These are phyloP conservation scores for Nyssa sinensis DNA, from an alignment of 148 eudicot genomes.

Conservation along the genomic window DNA sequence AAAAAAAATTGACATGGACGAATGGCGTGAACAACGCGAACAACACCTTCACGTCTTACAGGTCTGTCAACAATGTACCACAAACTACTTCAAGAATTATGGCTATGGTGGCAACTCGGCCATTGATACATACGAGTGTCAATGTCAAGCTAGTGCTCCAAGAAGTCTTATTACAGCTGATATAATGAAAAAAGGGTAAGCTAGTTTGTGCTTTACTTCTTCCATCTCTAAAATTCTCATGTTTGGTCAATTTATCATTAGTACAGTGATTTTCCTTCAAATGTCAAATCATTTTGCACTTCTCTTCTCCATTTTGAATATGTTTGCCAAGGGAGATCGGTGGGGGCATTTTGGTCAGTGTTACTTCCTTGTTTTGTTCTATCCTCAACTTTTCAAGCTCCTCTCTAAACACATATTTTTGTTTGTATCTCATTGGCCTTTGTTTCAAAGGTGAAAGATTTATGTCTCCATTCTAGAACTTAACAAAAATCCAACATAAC, in stretches of 20 bases:
- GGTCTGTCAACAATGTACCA: no score
- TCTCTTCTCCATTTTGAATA: constrained; percentile 73
- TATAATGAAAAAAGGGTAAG: no score
- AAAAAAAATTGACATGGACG: no score
- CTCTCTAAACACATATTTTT: constrained; percentile 36
- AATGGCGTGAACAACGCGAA: no score
- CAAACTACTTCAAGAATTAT: no score
- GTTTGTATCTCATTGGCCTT: constrained; percentile 50
- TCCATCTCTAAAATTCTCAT: constrained; percentile 19
- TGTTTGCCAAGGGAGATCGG: constrained; percentile 55
- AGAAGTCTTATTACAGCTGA: not conserved
- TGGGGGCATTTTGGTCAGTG: constrained; percentile 13
- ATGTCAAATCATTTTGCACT: constrained; percentile 38
- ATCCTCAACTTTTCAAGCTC: constrained; percentile 41
- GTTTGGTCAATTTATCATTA: constrained; percentile 19
- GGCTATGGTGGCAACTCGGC: no score
- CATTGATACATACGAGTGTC: no score
- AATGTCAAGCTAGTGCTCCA: not conserved
- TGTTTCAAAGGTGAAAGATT: constrained; percentile 40
- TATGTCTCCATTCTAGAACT: constrained; percentile 76
- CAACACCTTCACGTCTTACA: no score
- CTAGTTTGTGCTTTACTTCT: constrained; percentile 31
- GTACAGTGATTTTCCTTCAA: constrained; percentile 42
- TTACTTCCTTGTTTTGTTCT: constrained; percentile 22
- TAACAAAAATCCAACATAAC: constrained; percentile 14